These are phyloP conservation scores for Leccinum fibrillosum DNA, from an alignment of 768 basidiomycete genomes.

Conservation along the genomic window DNA sequence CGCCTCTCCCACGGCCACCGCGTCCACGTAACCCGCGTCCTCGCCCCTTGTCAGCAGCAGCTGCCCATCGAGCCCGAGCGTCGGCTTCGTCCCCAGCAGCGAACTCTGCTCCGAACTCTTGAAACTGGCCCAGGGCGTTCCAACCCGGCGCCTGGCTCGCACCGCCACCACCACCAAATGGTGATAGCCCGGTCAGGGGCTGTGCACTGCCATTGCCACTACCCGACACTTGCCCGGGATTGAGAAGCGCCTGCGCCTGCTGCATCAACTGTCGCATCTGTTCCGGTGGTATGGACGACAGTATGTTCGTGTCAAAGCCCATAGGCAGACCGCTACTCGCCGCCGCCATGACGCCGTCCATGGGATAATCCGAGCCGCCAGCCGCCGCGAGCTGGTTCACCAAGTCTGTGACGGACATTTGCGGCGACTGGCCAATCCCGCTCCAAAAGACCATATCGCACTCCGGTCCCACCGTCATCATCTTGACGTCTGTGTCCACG, in stretches of 20 bases:
- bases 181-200: constrained; percentile 11
- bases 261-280: constrained; percentile 62
- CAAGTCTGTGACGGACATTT: constrained; percentile 63
- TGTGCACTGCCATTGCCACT: constrained; percentile 31
- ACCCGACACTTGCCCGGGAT: constrained; percentile 27
- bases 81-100: constrained; percentile 44
- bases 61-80: constrained; percentile 44
- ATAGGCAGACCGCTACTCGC: constrained; percentile 27
- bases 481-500: constrained; percentile 55
- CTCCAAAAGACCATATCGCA: constrained; percentile 66
- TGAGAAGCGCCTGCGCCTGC: constrained; percentile 35
- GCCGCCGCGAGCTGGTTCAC: constrained; percentile 60
- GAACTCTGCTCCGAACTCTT: constrained; percentile 45
- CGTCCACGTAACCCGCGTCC: constrained; percentile 57
- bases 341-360: constrained; percentile 32
- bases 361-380: constrained; percentile 39
- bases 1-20: constrained; percentile 52
- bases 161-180: constrained; percentile 36
- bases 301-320: constrained; percentile 42
- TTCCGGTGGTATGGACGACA: constrained; percentile 49
- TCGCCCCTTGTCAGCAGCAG: constrained; percentile 43
- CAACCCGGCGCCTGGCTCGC: constrained; percentile 36
- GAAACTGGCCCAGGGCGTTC: constrained; percentile 40
- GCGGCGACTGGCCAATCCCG: constrained; percentile 30
- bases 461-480: constrained; percentile 70